A percentile compares a stretch with the other conserved stretches of the same genome.
Conservation (phyloP, 371 early-diverging fungal genomes). For the Saksenaea oblongispora region DNA sequence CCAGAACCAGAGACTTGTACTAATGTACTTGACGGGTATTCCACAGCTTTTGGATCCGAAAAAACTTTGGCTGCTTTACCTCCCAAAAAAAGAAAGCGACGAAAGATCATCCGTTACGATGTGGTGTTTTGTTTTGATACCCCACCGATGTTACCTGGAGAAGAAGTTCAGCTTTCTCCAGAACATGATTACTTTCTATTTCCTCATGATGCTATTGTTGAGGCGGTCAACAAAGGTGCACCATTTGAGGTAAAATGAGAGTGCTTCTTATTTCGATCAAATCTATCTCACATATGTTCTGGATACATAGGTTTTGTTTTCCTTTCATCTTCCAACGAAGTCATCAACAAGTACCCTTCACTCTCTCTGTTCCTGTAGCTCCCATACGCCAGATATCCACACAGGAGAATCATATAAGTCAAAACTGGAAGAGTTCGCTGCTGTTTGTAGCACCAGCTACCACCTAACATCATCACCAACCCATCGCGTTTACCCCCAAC, state of each 20-base stretch:
- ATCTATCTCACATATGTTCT: too few species aligned
- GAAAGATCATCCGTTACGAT: constrained; percentile 28
- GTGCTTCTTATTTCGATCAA: background rate
- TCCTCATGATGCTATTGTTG: constrained; percentile 50
- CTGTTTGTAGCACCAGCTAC: constrained; percentile 29
- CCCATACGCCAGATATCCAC: background rate
- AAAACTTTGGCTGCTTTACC: constrained; percentile 18
- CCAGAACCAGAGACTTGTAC: background rate
- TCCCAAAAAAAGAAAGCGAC: constrained; percentile 44
- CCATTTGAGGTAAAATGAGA: constrained; percentile 39
- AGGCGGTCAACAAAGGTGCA: constrained; percentile 29
- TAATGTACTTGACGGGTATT: background rate
- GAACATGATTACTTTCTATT: constrained; percentile 36
- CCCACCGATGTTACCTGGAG: constrained; percentile 2
- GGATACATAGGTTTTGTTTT: constrained; percentile 28
- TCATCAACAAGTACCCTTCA: constrained; percentile 10
- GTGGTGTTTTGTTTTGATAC: constrained; percentile 29
- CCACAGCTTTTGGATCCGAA: background rate
- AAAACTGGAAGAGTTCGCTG: constrained; percentile 38
- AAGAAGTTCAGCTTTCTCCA: background rate
- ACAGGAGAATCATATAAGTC: constrained; percentile 11
- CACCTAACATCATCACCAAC: constrained; percentile 8
- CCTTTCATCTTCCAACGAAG: constrained; percentile 28
- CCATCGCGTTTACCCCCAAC: constrained; percentile 5
- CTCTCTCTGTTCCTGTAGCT: constrained; percentile 15